Percentiles rank a stretch among this genome's conserved stretches.
phyloP scores from a whole-genome alignment of 192 early-diverging fungal species.

The Coemansia sp. region DNA sequence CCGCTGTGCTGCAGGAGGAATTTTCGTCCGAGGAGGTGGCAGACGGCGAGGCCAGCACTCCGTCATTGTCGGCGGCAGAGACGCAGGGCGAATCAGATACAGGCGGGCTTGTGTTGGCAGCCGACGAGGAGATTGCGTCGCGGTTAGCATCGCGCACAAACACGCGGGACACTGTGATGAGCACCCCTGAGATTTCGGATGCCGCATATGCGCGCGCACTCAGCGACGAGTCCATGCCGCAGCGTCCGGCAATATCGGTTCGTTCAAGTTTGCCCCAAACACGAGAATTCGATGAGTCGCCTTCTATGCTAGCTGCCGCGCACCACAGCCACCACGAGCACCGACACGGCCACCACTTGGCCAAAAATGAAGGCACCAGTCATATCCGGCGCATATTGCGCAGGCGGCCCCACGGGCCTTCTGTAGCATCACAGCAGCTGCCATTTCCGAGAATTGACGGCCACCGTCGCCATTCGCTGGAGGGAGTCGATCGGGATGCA shows the following conservation, averaged over 20 bases:
- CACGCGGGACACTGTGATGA: conserved; percentile 10
- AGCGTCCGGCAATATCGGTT: conserved; percentile 2
- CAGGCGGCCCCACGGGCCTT: neutral
- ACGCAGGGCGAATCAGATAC: neutral
- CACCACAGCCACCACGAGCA: neutral
- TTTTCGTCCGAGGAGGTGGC: neutral
- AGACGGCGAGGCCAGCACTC: neutral
- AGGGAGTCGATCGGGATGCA: no score
- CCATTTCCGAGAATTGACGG: no score
- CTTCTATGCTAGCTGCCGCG: neutral
- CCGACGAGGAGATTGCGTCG: conserved; percentile 19
- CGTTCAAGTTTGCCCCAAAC: conserved; percentile 15
- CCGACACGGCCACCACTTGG: neutral
- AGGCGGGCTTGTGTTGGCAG: conserved; percentile 29
- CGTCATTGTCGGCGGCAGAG: neutral
- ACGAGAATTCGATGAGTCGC: neutral
- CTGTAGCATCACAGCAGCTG: neutral
- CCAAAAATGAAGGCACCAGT: neutral
- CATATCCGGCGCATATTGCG: conserved; percentile 22
- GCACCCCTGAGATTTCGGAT: conserved; percentile 19
- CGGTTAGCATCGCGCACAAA: conserved; percentile 10
- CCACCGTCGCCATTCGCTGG: no score
- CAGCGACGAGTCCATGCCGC: neutral
- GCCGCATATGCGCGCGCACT: neutral
- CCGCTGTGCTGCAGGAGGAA: no score